Evolutionary conservation across 148 eudicot species (phyloP).

Genomic region (Camellia granthamiana): DNA sequence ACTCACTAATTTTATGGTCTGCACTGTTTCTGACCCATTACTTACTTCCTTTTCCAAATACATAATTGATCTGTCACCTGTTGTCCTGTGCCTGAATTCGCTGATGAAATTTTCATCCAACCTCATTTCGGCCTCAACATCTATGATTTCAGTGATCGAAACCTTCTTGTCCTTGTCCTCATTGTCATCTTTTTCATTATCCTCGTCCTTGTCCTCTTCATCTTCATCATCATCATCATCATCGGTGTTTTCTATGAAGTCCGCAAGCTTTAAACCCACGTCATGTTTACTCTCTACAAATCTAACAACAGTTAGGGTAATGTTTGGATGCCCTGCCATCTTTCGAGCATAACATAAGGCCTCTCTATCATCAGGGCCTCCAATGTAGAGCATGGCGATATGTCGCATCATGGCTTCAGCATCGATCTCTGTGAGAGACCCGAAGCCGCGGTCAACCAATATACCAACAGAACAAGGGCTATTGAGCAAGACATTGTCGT

Average conservation of each 20-base stretch:
- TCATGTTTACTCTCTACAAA: slow-evolving; percentile 5
- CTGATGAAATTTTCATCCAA: slow-evolving; percentile 22
- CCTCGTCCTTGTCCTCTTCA: too few species aligned
- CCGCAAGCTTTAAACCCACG: not conserved
- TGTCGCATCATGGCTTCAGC: not conserved
- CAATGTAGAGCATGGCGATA: slow-evolving; percentile 17
- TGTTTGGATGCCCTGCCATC: slow-evolving; percentile 22
- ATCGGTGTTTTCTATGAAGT: not conserved
- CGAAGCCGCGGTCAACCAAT: slow-evolving; percentile 22
- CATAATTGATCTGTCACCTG: slow-evolving; percentile 5
- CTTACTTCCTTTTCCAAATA: slow-evolving; percentile 23
- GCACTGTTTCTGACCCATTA: slow-evolving; percentile 27
- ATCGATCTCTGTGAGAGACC: not conserved
- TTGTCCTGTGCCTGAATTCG: slow-evolving; percentile 15
- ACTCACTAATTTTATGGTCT: slow-evolving; percentile 18
- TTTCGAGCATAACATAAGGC: slow-evolving; percentile 19
- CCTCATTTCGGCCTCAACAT: not conserved
- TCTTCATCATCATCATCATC: too few species aligned
- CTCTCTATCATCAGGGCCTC: slow-evolving; percentile 23
- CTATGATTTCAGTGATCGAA: not conserved
- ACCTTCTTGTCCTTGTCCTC: not conserved
- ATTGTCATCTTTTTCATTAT: not conserved
- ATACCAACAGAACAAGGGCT: slow-evolving; percentile 23
- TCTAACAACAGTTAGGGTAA: slow-evolving; percentile 22
- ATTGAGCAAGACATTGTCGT: slow-evolving; percentile 8